These are phyloP conservation scores for Puccinia novopanici DNA, from an alignment of 1,284 basidiomycete genomes.

Conservation along the genomic window DNA sequence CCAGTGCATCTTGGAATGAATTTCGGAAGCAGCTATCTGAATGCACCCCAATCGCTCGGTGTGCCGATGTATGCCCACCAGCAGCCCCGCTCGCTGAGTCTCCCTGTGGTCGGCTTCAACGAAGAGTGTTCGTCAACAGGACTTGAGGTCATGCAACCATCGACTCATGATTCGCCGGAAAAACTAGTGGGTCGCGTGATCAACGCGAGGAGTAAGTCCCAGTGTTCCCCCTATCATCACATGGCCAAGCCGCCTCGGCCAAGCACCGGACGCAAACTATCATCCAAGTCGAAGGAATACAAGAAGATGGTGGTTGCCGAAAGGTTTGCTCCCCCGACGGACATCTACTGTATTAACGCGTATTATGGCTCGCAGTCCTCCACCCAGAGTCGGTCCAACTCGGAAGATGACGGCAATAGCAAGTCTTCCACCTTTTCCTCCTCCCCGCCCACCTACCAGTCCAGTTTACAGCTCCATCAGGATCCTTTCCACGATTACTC, in stretches of 20 bases:
- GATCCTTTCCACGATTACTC: neutral
- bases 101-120: neutral
- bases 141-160: neutral
- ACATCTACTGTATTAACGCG: neutral
- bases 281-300: slow-evolving; percentile 2
- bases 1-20: neutral
- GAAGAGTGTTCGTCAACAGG: neutral
- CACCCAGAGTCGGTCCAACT: slow-evolving; percentile 12
- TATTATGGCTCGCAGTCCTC: slow-evolving; percentile 27
- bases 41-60: slow-evolving; percentile 1
- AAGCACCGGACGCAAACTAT: slow-evolving; percentile 19
- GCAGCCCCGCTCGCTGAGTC: slow-evolving; percentile 17
- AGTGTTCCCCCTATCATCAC: slow-evolving; percentile 7
- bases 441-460: neutral
- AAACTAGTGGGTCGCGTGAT: neutral
- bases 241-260: slow-evolving; percentile 20
- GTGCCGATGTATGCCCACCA: neutral
- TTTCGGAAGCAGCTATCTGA: slow-evolving; percentile 1
- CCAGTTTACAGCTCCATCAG: neutral
- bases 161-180: neutral
- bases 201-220: slow-evolving; percentile 15
- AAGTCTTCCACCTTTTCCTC: slow-evolving; percentile 15
- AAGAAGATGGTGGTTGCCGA: slow-evolving; percentile 15
- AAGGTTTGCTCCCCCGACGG: neutral
- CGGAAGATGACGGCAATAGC: slow-evolving; percentile 24